These are phyloP conservation scores for Zopfia rhizophila DNA, from an alignment of 2,329 filamentous ascomycete species.

Conservation along the genomic window DNA sequence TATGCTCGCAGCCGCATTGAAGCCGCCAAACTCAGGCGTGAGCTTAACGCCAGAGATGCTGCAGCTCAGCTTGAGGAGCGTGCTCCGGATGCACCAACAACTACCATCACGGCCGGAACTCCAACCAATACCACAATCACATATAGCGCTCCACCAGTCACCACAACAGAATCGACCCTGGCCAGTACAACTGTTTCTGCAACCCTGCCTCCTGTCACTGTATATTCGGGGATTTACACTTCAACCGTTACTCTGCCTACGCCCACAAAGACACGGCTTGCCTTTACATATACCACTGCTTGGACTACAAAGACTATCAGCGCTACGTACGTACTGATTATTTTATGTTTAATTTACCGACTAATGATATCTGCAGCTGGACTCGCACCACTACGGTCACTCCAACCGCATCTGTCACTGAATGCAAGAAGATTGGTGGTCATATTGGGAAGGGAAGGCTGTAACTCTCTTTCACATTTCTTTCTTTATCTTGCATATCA, in stretches of 20 bases:
- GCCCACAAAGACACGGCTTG: conserved; percentile 43
- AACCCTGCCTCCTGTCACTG: conserved; percentile 47
- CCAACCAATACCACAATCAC: conserved; percentile 46
- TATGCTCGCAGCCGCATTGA: conserved; percentile 48
- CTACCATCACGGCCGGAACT: conserved; percentile 43
- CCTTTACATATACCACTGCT: conserved; percentile 35
- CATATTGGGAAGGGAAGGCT: conserved; percentile 32
- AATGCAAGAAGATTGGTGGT: conserved; percentile 47
- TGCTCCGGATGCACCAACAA: conserved; percentile 47
- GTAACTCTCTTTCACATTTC: neutral
- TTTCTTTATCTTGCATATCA: neutral
- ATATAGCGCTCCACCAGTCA: conserved; percentile 37
- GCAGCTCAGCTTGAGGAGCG: conserved; percentile 39
- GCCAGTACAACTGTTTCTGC: conserved; percentile 34
- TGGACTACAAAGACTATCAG: conserved; percentile 45
- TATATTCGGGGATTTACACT: conserved; percentile 47
- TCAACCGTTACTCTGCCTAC: conserved; percentile 49
- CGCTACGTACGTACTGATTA: conserved; percentile 32
- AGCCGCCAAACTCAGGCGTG: conserved; percentile 46
- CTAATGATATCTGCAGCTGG: conserved; percentile 19
- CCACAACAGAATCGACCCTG: conserved; percentile 40
- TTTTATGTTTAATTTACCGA: neutral
- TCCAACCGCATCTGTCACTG: conserved; percentile 45
- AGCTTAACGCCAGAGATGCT: conserved; percentile 28
- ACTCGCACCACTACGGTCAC: conserved; percentile 49